Evolutionary conservation across 75 land plant genomes (phyloP).

Genomic region (Sequoia sempervirens): DNA sequence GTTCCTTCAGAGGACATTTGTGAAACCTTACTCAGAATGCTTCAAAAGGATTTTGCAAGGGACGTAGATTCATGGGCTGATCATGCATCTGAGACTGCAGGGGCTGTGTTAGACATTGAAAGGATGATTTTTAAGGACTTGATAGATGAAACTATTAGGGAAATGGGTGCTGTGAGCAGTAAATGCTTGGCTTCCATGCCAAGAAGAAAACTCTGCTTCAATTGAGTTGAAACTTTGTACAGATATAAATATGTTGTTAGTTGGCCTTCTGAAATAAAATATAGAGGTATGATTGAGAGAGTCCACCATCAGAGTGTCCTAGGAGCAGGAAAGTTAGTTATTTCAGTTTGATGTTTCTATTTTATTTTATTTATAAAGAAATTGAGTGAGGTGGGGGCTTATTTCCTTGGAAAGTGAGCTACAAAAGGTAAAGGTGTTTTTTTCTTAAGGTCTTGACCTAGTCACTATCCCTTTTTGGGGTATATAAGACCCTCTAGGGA

Average conservation of each 20-base stretch:
- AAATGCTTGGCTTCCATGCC: neutral
- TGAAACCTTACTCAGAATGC: constrained; percentile 16
- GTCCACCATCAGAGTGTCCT: neutral
- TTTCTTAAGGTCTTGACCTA: too few relatives aligned
- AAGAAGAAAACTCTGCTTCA: constrained; percentile 2
- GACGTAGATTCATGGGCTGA: constrained; percentile 13
- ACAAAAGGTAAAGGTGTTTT: too few relatives aligned
- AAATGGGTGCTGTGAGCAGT: constrained; percentile 8
- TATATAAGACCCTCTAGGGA: too few relatives aligned
- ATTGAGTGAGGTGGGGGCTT: neutral
- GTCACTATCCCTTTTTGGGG: too few relatives aligned
- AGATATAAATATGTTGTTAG: neutral
- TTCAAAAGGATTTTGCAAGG: constrained; percentile 15
- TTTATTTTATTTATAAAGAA: neutral
- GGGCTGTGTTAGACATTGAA: constrained; percentile 27
- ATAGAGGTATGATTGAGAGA: neutral
- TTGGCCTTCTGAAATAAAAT: constrained; percentile 1
- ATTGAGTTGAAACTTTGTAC: constrained; percentile 6
- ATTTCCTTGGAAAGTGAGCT: too few relatives aligned
- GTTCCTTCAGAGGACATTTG: constrained; percentile 22
- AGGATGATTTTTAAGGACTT: constrained; percentile 44
- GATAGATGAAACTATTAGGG: constrained; percentile 29
- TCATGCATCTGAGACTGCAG: constrained; percentile 19
- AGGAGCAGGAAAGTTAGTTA: neutral
- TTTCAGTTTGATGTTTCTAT: neutral